Conservation (phyloP, 176 grass and related monocot species). For the Musa itinerans region DNA sequence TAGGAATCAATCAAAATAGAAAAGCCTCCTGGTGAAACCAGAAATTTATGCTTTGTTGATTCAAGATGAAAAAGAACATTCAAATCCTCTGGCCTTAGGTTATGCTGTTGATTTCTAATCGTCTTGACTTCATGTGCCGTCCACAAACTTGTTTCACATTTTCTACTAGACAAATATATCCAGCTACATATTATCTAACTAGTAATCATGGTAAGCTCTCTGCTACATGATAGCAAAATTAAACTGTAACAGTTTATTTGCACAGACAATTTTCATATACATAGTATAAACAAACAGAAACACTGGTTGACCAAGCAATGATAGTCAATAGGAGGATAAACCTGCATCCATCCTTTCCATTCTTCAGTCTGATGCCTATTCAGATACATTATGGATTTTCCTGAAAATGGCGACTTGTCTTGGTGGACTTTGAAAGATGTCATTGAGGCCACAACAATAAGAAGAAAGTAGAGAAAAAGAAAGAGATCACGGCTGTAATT, state of each 20-base stretch:
- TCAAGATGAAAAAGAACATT: neutral
- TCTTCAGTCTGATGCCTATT: conserved; percentile 99
- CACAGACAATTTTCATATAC: neutral
- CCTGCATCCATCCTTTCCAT: conserved; percentile 99
- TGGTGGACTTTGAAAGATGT: conserved; percentile 96
- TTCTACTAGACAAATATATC: neutral
- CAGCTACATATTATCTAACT: neutral
- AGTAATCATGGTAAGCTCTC: too few relatives aligned
- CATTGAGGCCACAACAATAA: conserved; percentile 84
- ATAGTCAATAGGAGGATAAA: conserved; percentile 19
- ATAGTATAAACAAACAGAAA: neutral
- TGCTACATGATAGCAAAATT: neutral
- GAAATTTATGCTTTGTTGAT: too few relatives aligned
- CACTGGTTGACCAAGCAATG: neutral
- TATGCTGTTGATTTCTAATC: neutral
- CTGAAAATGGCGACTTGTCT: conserved; percentile 75
- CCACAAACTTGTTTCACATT: neutral
- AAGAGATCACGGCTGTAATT: conserved; percentile 88
- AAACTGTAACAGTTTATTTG: neutral
- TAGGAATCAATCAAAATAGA: too few relatives aligned
- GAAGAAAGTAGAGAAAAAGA: conserved; percentile 98
- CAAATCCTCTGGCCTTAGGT: neutral
- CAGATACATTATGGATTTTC: conserved; percentile 78
- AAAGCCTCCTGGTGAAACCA: too few relatives aligned
- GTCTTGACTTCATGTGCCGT: neutral